These are phyloP conservation scores for Begonia peltatifolia DNA, from an alignment of 306 rosid species.

Conservation along the genomic window DNA sequence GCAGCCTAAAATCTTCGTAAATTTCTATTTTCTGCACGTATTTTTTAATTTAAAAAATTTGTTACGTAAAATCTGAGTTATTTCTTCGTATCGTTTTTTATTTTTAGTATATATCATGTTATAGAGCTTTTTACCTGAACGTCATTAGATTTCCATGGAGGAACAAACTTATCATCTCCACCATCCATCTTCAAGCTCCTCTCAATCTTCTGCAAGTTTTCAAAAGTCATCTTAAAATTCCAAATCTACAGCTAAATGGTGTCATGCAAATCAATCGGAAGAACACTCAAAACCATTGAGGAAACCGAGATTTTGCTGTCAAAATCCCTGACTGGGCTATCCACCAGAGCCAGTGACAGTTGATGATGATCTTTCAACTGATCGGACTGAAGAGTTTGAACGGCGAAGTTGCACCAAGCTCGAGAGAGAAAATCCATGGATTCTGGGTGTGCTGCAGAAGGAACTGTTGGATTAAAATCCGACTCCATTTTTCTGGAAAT, in stretches of 20 bases:
- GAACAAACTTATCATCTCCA: slow-evolving; percentile 38
- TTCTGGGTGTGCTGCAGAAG: slow-evolving; percentile 76
- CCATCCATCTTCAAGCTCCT: slow-evolving; percentile 39
- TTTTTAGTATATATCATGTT: background rate
- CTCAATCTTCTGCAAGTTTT: slow-evolving; percentile 26
- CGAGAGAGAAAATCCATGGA: slow-evolving; percentile 76
- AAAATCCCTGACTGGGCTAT: slow-evolving; percentile 27
- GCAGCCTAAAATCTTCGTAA: no score
- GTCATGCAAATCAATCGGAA: background rate
- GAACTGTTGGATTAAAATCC: slow-evolving; percentile 28
- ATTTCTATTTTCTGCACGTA: no score
- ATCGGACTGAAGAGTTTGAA: slow-evolving; percentile 61
- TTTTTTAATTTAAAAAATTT: background rate
- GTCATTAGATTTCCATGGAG: slow-evolving; percentile 78
- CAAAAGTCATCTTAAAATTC: background rate
- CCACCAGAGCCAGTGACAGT: slow-evolving; percentile 32
- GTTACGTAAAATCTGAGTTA: background rate
- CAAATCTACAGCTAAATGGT: background rate
- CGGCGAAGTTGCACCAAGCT: slow-evolving; percentile 88
- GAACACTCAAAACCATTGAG: slow-evolving; percentile 27
- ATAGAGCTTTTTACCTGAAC: slow-evolving; percentile 35
- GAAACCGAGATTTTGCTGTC: slow-evolving; percentile 21
- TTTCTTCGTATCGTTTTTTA: no score
- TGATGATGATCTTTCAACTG: slow-evolving; percentile 17
- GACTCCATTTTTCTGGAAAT: slow-evolving; percentile 21